A percentile compares a stretch with the other conserved stretches of the same genome.
These are phyloP conservation scores for Daldinia sp. DNA, from an alignment of 2,329 filamentous ascomycete genomes.

Conservation along the genomic window DNA sequence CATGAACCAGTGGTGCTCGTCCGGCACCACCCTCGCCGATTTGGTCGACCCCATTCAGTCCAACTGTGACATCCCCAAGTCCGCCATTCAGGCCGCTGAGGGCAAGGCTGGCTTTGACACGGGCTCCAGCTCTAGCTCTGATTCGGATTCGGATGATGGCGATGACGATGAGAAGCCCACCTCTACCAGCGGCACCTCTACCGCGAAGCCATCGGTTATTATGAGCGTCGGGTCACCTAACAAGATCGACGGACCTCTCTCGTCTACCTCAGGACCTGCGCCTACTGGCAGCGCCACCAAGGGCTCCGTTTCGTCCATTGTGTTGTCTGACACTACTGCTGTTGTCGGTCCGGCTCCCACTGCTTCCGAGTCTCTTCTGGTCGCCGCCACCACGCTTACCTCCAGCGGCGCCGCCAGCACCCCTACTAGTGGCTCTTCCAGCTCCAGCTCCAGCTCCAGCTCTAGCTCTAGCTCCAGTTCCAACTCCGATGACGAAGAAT, in stretches of 20 bases:
- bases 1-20: conserved; percentile 55
- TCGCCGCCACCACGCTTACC: conserved; percentile 36
- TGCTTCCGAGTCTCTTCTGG: conserved; percentile 34
- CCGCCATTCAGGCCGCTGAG: conserved; percentile 52
- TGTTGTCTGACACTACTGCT: conserved; percentile 29
- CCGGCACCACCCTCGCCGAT: conserved; percentile 50
- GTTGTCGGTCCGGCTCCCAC: conserved; percentile 19
- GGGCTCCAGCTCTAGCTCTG: conserved; percentile 24
- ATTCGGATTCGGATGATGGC: conserved; percentile 36
- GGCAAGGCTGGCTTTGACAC: conserved; percentile 40
- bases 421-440: conserved; percentile 5
- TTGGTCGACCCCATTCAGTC: conserved; percentile 52
- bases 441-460: conserved; percentile 4
- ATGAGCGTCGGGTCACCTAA: conserved; percentile 24
- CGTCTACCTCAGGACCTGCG: conserved; percentile 9
- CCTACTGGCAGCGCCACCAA: conserved; percentile 21
- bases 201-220: conserved; percentile 18
- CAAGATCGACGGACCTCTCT: conserved; percentile 24
- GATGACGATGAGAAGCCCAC: conserved; percentile 34
- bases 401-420: conserved; percentile 28
- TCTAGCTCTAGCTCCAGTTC: not conserved
- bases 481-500: conserved; percentile 14
- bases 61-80: conserved; percentile 52
- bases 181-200: conserved; percentile 11
- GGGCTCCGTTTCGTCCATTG: conserved; percentile 15